Conservation (phyloP, 805 yeast species). For the Kuraishia hungarica region DNA sequence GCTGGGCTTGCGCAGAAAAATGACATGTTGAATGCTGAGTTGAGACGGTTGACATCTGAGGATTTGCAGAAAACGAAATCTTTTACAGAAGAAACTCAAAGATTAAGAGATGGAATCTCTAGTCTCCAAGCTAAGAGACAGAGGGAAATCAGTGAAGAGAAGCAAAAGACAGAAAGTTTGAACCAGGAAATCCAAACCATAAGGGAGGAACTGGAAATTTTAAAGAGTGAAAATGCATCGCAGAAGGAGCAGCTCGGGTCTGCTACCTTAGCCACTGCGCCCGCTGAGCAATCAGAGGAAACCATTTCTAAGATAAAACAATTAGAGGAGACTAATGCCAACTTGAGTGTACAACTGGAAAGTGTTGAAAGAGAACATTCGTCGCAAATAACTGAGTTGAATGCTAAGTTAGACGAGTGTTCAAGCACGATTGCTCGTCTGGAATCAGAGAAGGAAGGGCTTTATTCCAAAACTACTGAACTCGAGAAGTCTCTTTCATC, state of each 20-base stretch:
- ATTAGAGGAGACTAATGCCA: not conserved
- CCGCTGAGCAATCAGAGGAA: not conserved
- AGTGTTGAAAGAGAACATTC: not conserved
- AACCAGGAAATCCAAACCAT: slow-evolving; percentile 3
- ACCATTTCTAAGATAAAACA: slow-evolving; percentile 6
- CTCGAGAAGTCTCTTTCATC: slow-evolving; percentile 16
- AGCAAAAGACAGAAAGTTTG: not conserved
- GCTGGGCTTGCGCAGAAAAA: slow-evolving; percentile 53
- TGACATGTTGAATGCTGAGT: slow-evolving; percentile 53
- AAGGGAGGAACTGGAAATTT: not conserved
- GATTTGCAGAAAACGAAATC: slow-evolving; percentile 7
- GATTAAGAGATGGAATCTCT: not conserved
- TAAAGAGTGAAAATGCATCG: slow-evolving; percentile 2
- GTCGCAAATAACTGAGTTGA: slow-evolving; percentile 2
- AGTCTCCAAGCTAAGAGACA: slow-evolving; percentile 3
- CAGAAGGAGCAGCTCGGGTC: slow-evolving; percentile 4
- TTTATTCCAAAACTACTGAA: slow-evolving; percentile 6
- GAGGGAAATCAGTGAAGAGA: slow-evolving; percentile 6
- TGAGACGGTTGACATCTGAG: slow-evolving; percentile 37
- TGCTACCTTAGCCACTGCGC: not conserved
- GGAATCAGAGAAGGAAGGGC: slow-evolving; percentile 1
- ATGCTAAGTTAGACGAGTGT: slow-evolving; percentile 11
- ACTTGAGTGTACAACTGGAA: not conserved
- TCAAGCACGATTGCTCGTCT: not conserved
- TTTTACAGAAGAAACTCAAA: slow-evolving; percentile 2